Evolutionary conservation across 148 eudicot species (phyloP).

Genomic region (Bassia scoparia): DNA sequence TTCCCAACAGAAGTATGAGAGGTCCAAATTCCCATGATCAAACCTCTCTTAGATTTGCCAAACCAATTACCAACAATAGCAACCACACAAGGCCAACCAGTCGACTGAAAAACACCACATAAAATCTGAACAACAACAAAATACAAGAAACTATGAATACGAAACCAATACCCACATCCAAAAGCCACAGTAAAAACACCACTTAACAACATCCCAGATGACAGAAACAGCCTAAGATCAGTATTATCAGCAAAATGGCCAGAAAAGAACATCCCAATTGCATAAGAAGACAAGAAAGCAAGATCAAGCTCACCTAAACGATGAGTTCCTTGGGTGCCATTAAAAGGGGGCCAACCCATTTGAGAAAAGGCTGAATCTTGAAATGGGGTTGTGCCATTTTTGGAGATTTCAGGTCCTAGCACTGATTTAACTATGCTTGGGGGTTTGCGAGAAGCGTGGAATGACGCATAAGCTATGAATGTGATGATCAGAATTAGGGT

Average conservation of each 20-base stretch:
- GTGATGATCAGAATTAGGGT: slow-evolving; percentile 62
- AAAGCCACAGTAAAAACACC: slow-evolving; percentile 63
- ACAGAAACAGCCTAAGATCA: slow-evolving; percentile 62
- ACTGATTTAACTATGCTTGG: slow-evolving; percentile 91
- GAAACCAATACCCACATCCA: slow-evolving; percentile 70
- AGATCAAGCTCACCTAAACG: slow-evolving; percentile 95
- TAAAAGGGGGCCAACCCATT: slow-evolving; percentile 78
- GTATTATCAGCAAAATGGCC: slow-evolving; percentile 80
- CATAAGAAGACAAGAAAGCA: slow-evolving; percentile 66
- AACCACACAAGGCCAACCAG: slow-evolving; percentile 97
- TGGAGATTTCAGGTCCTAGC: slow-evolving; percentile 45
- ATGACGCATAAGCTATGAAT: slow-evolving; percentile 74
- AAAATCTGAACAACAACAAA: slow-evolving; percentile 57
- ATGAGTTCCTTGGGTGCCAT: slow-evolving; percentile 71
- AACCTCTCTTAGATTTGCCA: slow-evolving; percentile 73
- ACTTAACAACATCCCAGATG: slow-evolving; percentile 76
- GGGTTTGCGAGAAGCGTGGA: slow-evolving; percentile 95
- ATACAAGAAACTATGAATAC: slow-evolving; percentile 51
- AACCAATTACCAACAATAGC: slow-evolving; percentile 89
- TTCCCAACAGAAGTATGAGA: slow-evolving; percentile 91
- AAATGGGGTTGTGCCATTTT: slow-evolving; percentile 24
- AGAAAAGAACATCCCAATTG: slow-evolving; percentile 77
- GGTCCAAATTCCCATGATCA: slow-evolving; percentile 92
- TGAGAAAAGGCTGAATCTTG: slow-evolving; percentile 27
- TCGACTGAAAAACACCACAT: slow-evolving; percentile 84